phyloP scores from a whole-genome alignment of 2,329 filamentous ascomycete species.

The Ophiocordyceps robertsii region DNA sequence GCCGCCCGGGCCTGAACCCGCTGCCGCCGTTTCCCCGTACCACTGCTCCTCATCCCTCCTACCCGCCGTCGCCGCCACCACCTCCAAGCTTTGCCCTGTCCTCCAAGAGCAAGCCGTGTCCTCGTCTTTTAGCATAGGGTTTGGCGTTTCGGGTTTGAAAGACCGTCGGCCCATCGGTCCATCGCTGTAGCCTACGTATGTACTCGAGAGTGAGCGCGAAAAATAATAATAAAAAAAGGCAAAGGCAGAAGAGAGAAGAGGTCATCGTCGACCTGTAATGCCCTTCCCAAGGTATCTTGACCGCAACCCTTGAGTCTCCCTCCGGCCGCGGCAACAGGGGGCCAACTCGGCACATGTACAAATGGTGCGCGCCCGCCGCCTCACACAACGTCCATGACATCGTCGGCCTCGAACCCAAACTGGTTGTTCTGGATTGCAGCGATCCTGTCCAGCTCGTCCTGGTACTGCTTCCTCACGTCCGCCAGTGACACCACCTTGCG shows the following conservation, averaged over 20 bases:
- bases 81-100: background rate
- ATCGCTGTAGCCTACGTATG: constrained; percentile 5
- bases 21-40: background rate
- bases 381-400: constrained; percentile 39
- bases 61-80: background rate
- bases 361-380: constrained; percentile 1
- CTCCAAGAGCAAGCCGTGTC: background rate
- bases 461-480: constrained; percentile 79
- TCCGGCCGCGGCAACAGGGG: background rate
- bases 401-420: constrained; percentile 57
- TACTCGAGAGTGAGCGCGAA: background rate
- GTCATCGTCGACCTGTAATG: constrained; percentile 11
- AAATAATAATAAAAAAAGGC: constrained; percentile 3
- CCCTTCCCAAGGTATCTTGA: constrained; percentile 17
- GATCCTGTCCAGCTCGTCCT: constrained; percentile 77
- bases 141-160: constrained; percentile 21
- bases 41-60: background rate
- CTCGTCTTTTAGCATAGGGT: constrained; percentile 21
- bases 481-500: constrained; percentile 73
- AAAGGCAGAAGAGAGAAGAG: too few relatives aligned
- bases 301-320: constrained; percentile 4
- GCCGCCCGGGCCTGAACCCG: constrained; percentile 15
- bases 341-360: background rate
- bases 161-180: background rate
- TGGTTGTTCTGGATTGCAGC: constrained; percentile 80